These are phyloP conservation scores for Gremmenia infestans DNA, from an alignment of 2,329 filamentous ascomycete genomes.

Conservation along the genomic window DNA sequence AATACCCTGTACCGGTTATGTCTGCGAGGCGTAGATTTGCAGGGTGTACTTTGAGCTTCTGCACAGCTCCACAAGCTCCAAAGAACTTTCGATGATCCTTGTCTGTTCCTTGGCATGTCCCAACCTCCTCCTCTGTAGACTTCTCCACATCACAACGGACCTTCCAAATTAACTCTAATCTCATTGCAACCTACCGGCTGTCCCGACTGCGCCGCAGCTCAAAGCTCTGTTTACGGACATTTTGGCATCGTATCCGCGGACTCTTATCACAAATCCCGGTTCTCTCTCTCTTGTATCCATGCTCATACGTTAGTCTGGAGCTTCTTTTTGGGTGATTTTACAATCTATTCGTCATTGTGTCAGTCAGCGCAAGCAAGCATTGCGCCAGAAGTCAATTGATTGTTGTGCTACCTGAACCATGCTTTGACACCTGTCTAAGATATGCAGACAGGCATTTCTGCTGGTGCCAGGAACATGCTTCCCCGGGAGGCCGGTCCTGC, in stretches of 20 bases:
- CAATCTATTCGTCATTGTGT: conserved; percentile 7
- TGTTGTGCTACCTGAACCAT: not conserved
- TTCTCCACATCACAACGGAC: conserved; percentile 1
- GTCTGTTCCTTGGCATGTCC: not conserved
- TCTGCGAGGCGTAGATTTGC: too few relatives aligned
- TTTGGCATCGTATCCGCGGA: not conserved
- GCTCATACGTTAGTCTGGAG: not conserved
- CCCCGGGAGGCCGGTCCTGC: not conserved
- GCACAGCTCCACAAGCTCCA: too few relatives aligned
- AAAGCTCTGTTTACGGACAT: not conserved
- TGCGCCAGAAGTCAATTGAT: not conserved
- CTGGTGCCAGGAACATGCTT: not conserved
- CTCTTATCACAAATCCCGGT: not conserved
- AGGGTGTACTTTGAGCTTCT: too few relatives aligned
- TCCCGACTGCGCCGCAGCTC: not conserved
- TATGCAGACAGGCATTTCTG: not conserved
- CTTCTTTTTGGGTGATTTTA: not conserved
- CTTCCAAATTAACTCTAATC: conserved; percentile 7
- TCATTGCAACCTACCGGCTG: not conserved
- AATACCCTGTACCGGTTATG: too few relatives aligned
- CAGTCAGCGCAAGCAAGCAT: not conserved
- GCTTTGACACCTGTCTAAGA: not conserved
- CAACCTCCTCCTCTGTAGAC: not conserved
- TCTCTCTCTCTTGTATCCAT: not conserved
- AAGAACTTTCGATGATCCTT: not conserved